Percentiles rank a stretch among this genome's conserved stretches.
phyloP scores from a whole-genome alignment of 495 filamentous ascomycete species.

The Podospora appendiculata region DNA sequence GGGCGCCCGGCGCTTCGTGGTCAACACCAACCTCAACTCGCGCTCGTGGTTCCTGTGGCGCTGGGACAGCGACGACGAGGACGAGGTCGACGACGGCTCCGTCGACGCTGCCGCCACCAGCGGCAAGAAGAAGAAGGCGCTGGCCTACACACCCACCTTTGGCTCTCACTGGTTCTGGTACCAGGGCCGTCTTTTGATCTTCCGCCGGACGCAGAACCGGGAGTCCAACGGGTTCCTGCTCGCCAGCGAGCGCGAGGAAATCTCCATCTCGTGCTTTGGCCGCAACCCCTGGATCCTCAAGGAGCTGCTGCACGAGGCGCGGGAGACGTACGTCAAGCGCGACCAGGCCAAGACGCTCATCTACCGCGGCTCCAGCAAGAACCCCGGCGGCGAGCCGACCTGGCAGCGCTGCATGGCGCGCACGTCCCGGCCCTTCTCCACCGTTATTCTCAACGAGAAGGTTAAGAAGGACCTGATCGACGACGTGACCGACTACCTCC shows the following conservation, averaged over 20 bases:
- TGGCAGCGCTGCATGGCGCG: slow-evolving; percentile 53
- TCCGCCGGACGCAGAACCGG: slow-evolving; percentile 37
- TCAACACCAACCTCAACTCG: slow-evolving; percentile 49
- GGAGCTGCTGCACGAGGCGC: slow-evolving; percentile 57
- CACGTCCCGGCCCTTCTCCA: slow-evolving; percentile 69
- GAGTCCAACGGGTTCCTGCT: slow-evolving; percentile 18
- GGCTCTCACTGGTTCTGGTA: slow-evolving; percentile 64
- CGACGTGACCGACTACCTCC: slow-evolving; percentile 85
- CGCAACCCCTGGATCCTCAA: slow-evolving; percentile 59
- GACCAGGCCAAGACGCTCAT: slow-evolving; percentile 59
- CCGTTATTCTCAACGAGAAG: slow-evolving; percentile 71
- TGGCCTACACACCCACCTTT: slow-evolving; percentile 58
- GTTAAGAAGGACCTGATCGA: slow-evolving; percentile 68
- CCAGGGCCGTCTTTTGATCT: slow-evolving; percentile 45
- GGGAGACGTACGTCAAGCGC: slow-evolving; percentile 45
- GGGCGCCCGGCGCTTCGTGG: slow-evolving; percentile 51
- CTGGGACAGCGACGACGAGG: slow-evolving; percentile 32
- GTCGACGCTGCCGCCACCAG: slow-evolving; percentile 19
- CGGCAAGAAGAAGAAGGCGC: slow-evolving; percentile 46
- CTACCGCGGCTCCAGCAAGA: slow-evolving; percentile 46
- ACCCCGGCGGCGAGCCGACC: slow-evolving; percentile 20
- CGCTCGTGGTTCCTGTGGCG: slow-evolving; percentile 40
- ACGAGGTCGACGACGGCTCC: slow-evolving; percentile 40
- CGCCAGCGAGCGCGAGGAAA: slow-evolving; percentile 45
- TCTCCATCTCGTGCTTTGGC: slow-evolving; percentile 59